These are phyloP conservation scores for Malus hybrid DNA, from an alignment of 331 rosid species.

Conservation along the genomic window DNA sequence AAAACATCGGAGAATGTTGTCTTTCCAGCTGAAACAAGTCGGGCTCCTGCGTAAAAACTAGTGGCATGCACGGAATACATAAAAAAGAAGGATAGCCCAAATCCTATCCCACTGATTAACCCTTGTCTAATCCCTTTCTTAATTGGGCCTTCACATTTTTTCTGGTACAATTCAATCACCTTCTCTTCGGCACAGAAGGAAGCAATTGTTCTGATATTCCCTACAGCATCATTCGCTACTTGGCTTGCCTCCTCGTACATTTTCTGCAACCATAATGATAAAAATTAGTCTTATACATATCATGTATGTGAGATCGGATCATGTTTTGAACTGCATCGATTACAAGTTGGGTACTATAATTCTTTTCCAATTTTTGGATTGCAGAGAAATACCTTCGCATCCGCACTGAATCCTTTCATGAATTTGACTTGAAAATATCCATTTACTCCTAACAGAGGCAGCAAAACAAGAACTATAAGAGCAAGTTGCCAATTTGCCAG, in stretches of 20 bases:
- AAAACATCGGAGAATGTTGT: constrained; percentile 36
- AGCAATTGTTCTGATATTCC: constrained; percentile 71
- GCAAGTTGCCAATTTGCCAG: constrained; percentile 64
- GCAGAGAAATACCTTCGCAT: constrained; percentile 51
- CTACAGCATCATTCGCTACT: constrained; percentile 65
- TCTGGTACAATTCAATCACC: constrained; percentile 34
- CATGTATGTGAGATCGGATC: not conserved
- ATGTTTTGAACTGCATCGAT: not conserved
- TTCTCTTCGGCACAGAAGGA: constrained; percentile 79
- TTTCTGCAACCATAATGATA: constrained; percentile 32
- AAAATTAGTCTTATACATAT: not conserved
- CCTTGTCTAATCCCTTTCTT: constrained; percentile 39
- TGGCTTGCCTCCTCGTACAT: constrained; percentile 84
- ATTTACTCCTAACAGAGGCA: constrained; percentile 47
- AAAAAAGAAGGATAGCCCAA: constrained; percentile 37
- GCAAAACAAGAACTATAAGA: constrained; percentile 46
- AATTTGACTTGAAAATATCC: constrained; percentile 36
- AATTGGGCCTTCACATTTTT: constrained; percentile 60
- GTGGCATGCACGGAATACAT: constrained; percentile 31
- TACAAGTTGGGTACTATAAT: not conserved
- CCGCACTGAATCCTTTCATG: constrained; percentile 51
- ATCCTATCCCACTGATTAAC: constrained; percentile 33
- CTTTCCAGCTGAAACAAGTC: constrained; percentile 33
- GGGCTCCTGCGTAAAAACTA: constrained; percentile 43
- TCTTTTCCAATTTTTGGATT: not conserved